phyloP scores from a whole-genome alignment of 768 basidiomycete species.

The Amylocystis lapponica region DNA sequence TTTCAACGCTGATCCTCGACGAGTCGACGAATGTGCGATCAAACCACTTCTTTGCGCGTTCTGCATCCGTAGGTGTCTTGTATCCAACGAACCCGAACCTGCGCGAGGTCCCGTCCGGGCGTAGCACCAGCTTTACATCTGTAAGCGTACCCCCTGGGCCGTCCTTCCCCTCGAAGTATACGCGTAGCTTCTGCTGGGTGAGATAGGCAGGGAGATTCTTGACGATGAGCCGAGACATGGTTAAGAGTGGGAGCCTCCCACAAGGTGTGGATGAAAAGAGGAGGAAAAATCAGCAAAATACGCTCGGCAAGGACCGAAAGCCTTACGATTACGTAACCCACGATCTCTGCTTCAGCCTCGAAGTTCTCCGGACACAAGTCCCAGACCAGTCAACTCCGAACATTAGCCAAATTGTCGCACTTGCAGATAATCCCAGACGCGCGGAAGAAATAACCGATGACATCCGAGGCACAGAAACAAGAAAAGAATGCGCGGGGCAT shows the following conservation, averaged over 20 bases:
- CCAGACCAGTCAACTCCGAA: too few species aligned
- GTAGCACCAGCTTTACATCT: constrained; percentile 76
- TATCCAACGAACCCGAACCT: constrained; percentile 93
- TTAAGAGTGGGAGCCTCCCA: not conserved
- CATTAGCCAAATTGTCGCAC: too few species aligned
- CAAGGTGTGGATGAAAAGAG: not conserved
- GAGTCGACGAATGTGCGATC: constrained; percentile 81
- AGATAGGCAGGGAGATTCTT: constrained; percentile 75
- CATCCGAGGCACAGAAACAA: constrained; percentile 7
- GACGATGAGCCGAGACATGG: constrained; percentile 79
- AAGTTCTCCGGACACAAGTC: too few species aligned
- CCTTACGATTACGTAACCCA: too few species aligned
- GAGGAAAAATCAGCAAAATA: constrained; percentile 1
- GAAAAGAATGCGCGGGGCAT: constrained; percentile 88
- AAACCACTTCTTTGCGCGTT: constrained; percentile 74
- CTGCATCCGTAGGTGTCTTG: constrained; percentile 73
- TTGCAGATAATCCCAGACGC: too few species aligned
- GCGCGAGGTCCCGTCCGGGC: constrained; percentile 72
- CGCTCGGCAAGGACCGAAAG: too few species aligned
- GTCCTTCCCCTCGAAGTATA: constrained; percentile 59
- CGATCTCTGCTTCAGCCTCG: too few species aligned
- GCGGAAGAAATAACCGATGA: too few species aligned
- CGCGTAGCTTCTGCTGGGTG: constrained; percentile 55
- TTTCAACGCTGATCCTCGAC: constrained; percentile 63
- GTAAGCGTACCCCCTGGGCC: constrained; percentile 71